These are phyloP conservation scores for Penicillium desertorum DNA, from an alignment of 495 filamentous ascomycete genomes.

Conservation along the genomic window DNA sequence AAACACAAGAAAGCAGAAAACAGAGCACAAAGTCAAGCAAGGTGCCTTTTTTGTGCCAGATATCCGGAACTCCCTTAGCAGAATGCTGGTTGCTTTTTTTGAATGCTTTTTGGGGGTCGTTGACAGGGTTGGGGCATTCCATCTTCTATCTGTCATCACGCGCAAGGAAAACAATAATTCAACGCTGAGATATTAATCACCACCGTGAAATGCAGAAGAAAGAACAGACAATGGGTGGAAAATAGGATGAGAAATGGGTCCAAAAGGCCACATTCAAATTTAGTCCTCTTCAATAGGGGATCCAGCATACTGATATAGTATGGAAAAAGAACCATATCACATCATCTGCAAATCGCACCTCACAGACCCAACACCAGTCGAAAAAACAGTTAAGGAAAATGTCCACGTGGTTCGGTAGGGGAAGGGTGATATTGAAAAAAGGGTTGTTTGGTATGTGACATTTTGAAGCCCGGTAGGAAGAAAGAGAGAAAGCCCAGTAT, in stretches of 20 bases:
- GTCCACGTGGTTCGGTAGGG: constrained; percentile 11
- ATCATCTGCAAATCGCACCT: constrained; percentile 16
- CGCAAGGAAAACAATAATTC: constrained; percentile 14
- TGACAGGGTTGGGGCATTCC: constrained; percentile 28
- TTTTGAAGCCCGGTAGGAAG: constrained; percentile 31
- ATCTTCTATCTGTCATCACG: constrained; percentile 37
- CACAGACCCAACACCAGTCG: constrained; percentile 10
- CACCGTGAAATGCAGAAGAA: constrained; percentile 16
- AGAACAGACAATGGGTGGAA: constrained; percentile 14
- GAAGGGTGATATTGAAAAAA: constrained; percentile 21
- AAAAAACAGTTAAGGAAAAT: constrained; percentile 11
- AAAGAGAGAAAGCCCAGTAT: constrained; percentile 6
- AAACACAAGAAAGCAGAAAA: constrained; percentile 25
- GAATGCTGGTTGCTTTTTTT: constrained; percentile 25
- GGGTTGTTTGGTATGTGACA: constrained; percentile 36
- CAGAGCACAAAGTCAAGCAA: constrained; percentile 43
- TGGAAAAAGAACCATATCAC: constrained; percentile 19
- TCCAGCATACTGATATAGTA: constrained; percentile 10
- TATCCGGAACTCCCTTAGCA: constrained; percentile 78
- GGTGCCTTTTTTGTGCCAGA: constrained; percentile 63
- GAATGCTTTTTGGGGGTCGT: constrained; percentile 24
- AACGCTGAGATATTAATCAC: constrained; percentile 21
- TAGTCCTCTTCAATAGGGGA: constrained; percentile 15
- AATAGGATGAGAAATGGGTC: constrained; percentile 17
- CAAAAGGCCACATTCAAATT: constrained; percentile 29